Evolutionary conservation across 441 rosid genomes (phyloP).

Genomic region (Raphanus hybrid): DNA sequence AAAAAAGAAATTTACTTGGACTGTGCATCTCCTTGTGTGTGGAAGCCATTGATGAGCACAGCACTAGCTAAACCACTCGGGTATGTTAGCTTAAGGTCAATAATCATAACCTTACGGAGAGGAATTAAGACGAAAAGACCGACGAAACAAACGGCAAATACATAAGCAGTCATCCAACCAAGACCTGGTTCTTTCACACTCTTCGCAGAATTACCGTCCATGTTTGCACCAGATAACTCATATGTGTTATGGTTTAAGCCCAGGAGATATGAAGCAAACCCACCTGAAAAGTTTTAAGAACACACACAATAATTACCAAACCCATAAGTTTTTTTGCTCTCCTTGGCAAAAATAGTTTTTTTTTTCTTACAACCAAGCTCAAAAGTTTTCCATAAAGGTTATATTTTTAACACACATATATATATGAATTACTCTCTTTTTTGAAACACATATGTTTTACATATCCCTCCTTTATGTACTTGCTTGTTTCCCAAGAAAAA

Average conservation of each 20-base stretch:
- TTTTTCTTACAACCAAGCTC: too few relatives aligned
- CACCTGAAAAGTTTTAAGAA: constrained; percentile 46
- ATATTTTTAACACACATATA: too few relatives aligned
- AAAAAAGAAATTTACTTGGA: constrained; percentile 47
- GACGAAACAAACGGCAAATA: constrained; percentile 64
- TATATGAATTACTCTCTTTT: too few relatives aligned
- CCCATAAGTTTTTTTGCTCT: too few relatives aligned
- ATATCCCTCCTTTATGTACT: neutral
- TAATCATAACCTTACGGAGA: constrained; percentile 72
- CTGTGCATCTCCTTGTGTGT: constrained; percentile 60
- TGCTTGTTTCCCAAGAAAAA: constrained; percentile 27
- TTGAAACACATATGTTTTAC: too few relatives aligned
- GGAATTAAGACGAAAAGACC: constrained; percentile 74
- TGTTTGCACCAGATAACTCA: constrained; percentile 56
- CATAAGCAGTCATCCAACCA: constrained; percentile 77
- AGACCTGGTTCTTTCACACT: constrained; percentile 66
- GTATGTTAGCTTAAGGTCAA: constrained; percentile 70
- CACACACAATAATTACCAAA: neutral
- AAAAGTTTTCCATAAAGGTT: too few relatives aligned
- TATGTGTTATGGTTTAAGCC: constrained; percentile 64
- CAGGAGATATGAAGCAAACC: constrained; percentile 73
- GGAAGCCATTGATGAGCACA: constrained; percentile 81
- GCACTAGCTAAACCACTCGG: constrained; percentile 82
- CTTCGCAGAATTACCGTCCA: constrained; percentile 58
- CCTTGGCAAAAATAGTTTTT: too few relatives aligned